Conservation (phyloP, 2,329 filamentous ascomycete genomes). For the Leptographium galeiforme region DNA sequence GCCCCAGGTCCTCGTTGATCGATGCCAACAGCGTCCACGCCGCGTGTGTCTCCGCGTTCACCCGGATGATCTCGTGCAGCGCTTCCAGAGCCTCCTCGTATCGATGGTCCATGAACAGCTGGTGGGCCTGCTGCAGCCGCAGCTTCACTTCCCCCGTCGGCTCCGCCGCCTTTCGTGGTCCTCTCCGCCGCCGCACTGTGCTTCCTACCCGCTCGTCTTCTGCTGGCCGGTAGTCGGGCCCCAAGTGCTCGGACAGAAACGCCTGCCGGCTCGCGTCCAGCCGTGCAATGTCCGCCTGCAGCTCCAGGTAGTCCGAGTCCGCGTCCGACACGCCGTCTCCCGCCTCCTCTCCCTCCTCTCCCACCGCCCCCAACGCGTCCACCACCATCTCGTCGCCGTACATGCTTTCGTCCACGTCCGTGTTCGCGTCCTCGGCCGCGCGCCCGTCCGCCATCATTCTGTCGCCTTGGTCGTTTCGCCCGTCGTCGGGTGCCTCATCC, state of each 20-base stretch:
- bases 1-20: slow-evolving; percentile 46
- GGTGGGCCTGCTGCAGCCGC: slow-evolving; percentile 51
- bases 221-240: slow-evolving; percentile 6
- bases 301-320: slow-evolving; percentile 27
- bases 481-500: too few species aligned
- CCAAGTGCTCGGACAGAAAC: slow-evolving; percentile 19
- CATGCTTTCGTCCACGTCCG: too few species aligned
- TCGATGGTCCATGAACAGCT: slow-evolving; percentile 50
- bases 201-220: neutral
- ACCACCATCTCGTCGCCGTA: neutral
- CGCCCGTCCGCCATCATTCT: neutral
- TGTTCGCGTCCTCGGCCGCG: too few species aligned
- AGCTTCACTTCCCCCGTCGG: slow-evolving; percentile 59
- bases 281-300: slow-evolving; percentile 24
- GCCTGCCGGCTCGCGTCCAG: slow-evolving; percentile 22
- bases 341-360: slow-evolving; percentile 13
- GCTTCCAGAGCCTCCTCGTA: slow-evolving; percentile 46
- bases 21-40: slow-evolving; percentile 51
- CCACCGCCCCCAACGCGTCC: neutral
- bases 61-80: slow-evolving; percentile 50
- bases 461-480: neutral
- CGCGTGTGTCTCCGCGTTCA: slow-evolving; percentile 53
- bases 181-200: slow-evolving; percentile 18
- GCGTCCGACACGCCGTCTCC: slow-evolving; percentile 19
- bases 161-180: slow-evolving; percentile 48